Base-by-base conservation (phyloP, 1,284 basidiomycete genomes). In the Ustilago cynodontis region DNA sequence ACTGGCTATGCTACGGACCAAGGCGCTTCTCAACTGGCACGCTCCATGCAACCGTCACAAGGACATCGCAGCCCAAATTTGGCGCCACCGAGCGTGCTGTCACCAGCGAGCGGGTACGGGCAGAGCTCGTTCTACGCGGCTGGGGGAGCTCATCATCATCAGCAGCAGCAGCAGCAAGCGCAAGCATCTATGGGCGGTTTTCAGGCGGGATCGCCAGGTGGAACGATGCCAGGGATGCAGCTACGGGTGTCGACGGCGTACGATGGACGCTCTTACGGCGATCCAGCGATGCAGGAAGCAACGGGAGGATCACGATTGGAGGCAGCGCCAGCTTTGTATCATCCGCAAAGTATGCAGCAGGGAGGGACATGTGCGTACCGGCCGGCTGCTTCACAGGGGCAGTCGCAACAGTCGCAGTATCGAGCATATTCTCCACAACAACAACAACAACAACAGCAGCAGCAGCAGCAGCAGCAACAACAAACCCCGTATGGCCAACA, bases 161-260 rank as follows among this genome's bases (percentile, higher is more conserved):
- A 49, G 22, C 5, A 49, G 43, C 43, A 45, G 22, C 24, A 55
- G 28, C 35, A n/a, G 60, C 43, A 50, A 53, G 41, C 26, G 24
- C 59, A 53, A 18, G 51, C 28, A n/a, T n/a, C 22, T 3, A 43
- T 54, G 50, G n/a, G 59, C 28, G 50, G 51, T 3, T 45, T 53
- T 33, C 59, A 53, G n/a, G 28, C n/a, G 33, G 59, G 33, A n/a
- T 35, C 45, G 26, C 35, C 31, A 7, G 22, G 29, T 5, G 28
- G 43, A 0, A 11, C 43, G 28, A 29, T 59, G 45, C 56, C 55
- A 35, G 33, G 53, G 0, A 41, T 54, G 35, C 62, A 71, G 33
- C 39, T 61, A 65, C 68, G 62, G 49, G 43, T 71, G 62, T 58
- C 68, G 53, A 71, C 50, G 20, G 41, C 55, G 2, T 71, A 61